phyloP scores from a whole-genome alignment of 2,329 filamentous ascomycete genomes.

The Teratosphaeria viscida region DNA sequence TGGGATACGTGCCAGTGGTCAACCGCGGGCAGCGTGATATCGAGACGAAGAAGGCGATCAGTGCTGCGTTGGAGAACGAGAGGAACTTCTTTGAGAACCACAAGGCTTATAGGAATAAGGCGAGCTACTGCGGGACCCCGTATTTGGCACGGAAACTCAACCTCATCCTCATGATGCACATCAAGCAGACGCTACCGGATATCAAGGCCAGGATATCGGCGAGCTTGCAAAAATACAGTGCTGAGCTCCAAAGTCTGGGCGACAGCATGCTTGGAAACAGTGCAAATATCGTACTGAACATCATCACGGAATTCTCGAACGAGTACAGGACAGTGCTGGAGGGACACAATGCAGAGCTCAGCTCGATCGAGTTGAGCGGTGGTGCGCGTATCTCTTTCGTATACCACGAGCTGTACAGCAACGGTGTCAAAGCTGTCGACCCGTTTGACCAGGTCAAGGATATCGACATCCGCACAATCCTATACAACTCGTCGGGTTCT shows the following conservation, averaged over 20 bases:
- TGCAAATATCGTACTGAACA: slow-evolving; percentile 92
- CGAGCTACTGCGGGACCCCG: slow-evolving; percentile 93
- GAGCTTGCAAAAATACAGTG: slow-evolving; percentile 81
- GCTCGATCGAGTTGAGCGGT: slow-evolving; percentile 85
- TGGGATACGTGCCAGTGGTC: slow-evolving; percentile 95
- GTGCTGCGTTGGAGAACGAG: slow-evolving; percentile 81
- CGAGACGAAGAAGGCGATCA: slow-evolving; percentile 93
- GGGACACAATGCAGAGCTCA: slow-evolving; percentile 92
- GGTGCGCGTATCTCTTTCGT: slow-evolving; percentile 98
- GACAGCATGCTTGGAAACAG: slow-evolving; percentile 94
- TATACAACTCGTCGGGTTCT: slow-evolving; percentile 98
- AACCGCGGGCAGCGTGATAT: slow-evolving; percentile 97
- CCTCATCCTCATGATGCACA: slow-evolving; percentile 99
- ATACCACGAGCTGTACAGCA: slow-evolving; percentile 96
- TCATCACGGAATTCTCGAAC: slow-evolving; percentile 97
- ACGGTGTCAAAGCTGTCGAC: slow-evolving; percentile 94
- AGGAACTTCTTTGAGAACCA: slow-evolving; percentile 97
- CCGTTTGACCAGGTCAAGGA: slow-evolving; percentile 97
- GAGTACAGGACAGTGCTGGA: slow-evolving; percentile 95
- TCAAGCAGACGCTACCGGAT: slow-evolving; percentile 96
- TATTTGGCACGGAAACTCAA: slow-evolving; percentile 96
- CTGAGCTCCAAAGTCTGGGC: slow-evolving; percentile 72
- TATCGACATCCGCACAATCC: slow-evolving; percentile 88
- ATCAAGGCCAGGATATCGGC: slow-evolving; percentile 96
- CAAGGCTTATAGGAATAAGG: slow-evolving; percentile 97